Conservation (phyloP, 257 asterid genomes). For the Echium plantagineum region DNA sequence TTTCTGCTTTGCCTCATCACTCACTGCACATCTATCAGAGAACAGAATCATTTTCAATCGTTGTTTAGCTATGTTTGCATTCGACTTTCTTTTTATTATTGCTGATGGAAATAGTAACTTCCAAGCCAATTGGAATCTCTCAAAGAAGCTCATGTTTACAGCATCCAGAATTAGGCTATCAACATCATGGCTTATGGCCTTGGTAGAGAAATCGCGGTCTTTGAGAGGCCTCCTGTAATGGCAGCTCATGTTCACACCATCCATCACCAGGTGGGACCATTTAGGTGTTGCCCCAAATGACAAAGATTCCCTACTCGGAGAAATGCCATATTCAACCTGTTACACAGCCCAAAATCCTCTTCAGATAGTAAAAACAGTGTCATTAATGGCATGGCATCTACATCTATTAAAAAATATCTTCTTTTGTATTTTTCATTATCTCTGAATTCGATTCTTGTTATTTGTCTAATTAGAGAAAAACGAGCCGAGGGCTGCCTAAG, state of each 20-base stretch:
- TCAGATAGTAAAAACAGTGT: neutral
- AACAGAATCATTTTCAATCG: constrained; percentile 89
- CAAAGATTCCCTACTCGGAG: constrained; percentile 36
- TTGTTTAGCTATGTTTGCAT: constrained; percentile 84
- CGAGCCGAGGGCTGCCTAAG: too few species aligned
- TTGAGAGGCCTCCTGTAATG: constrained; percentile 50
- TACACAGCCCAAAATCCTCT: constrained; percentile 4
- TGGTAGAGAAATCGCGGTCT: constrained; percentile 34
- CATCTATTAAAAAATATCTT: too few species aligned
- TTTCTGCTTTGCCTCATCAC: constrained; percentile 90
- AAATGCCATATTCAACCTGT: constrained; percentile 59
- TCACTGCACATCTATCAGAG: constrained; percentile 92
- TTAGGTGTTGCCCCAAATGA: constrained; percentile 25
- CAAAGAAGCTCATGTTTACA: constrained; percentile 63
- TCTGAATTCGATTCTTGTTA: too few species aligned
- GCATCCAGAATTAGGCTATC: constrained; percentile 67
- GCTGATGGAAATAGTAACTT: constrained; percentile 82
- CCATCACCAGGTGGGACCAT: constrained; percentile 29
- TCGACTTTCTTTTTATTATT: constrained; percentile 42
- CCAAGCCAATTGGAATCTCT: constrained; percentile 92
- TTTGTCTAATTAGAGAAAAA: too few species aligned
- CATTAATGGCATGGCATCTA: neutral
- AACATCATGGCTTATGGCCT: constrained; percentile 50
- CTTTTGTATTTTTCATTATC: too few species aligned
- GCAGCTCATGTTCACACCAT: constrained; percentile 34